A percentile compares a stretch with the other conserved stretches of the same genome.
These are phyloP conservation scores for Aspergillus sclerotioniger DNA, from an alignment of 495 filamentous ascomycete species.

Conservation along the genomic window DNA sequence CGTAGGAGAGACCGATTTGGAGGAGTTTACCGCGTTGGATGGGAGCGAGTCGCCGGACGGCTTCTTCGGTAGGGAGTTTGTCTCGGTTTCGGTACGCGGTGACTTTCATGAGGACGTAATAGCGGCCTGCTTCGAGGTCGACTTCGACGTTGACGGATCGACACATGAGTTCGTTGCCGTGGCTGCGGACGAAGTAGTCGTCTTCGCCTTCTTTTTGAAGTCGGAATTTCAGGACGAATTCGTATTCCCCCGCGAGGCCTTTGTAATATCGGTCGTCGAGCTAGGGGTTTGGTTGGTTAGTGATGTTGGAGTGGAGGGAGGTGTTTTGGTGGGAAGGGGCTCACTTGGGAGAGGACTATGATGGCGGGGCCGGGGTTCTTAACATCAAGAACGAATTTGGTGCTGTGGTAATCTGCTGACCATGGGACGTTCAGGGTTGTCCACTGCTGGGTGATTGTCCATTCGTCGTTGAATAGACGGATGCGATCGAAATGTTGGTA, in stretches of 20 bases:
- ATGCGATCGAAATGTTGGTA: constrained; percentile 84
- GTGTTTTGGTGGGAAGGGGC: background rate
- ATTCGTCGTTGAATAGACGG: constrained; percentile 79
- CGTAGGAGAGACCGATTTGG: constrained; percentile 77
- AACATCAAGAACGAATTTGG: constrained; percentile 73
- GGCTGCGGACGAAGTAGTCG: constrained; percentile 82
- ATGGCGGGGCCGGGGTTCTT: constrained; percentile 67
- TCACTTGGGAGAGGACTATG: constrained; percentile 70
- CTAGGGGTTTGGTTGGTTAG: constrained; percentile 19
- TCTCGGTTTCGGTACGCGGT: constrained; percentile 59
- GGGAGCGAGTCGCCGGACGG: constrained; percentile 61
- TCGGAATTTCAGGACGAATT: constrained; percentile 75
- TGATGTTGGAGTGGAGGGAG: too few relatives aligned
- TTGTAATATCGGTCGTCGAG: constrained; percentile 84
- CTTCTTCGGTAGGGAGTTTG: constrained; percentile 60
- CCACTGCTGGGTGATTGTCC: constrained; percentile 84
- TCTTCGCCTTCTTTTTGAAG: constrained; percentile 76
- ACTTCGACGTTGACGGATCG: constrained; percentile 83
- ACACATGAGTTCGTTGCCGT: constrained; percentile 64
- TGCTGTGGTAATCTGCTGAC: constrained; percentile 80
- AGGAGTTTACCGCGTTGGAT: constrained; percentile 75
- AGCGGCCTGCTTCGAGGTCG: constrained; percentile 76
- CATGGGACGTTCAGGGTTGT: constrained; percentile 81
- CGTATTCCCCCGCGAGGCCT: constrained; percentile 80
- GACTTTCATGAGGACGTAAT: constrained; percentile 76